phyloP scores from a whole-genome alignment of 768 basidiomycete genomes.

The Leccinum uliginosum region DNA sequence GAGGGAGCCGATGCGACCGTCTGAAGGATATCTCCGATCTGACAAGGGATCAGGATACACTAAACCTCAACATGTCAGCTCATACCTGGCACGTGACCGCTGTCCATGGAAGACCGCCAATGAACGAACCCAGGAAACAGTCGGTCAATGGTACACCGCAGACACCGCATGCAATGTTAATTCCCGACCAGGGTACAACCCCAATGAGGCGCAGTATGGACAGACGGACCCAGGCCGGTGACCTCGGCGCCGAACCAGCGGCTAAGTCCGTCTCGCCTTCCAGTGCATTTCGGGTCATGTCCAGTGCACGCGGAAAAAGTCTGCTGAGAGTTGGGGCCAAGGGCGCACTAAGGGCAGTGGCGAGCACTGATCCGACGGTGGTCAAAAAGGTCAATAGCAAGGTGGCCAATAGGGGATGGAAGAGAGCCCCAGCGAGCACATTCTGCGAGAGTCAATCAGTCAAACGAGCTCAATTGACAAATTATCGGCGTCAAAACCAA shows the following conservation, averaged over 20 bases:
- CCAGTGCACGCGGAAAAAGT: constrained; percentile 79
- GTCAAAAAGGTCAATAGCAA: constrained; percentile 80
- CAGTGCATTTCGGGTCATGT: constrained; percentile 77
- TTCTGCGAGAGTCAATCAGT: constrained; percentile 50
- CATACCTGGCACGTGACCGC: constrained; percentile 85
- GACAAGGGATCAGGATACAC: constrained; percentile 18
- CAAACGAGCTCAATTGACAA: constrained; percentile 5
- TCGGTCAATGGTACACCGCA: constrained; percentile 74
- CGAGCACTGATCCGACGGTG: constrained; percentile 78
- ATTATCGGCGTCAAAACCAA: constrained; percentile 32
- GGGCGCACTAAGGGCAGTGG: constrained; percentile 77
- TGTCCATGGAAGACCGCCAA: constrained; percentile 84
- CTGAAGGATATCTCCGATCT: constrained; percentile 87
- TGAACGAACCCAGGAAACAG: constrained; percentile 78
- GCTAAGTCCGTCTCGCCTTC: constrained; percentile 57
- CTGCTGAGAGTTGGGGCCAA: constrained; percentile 79
- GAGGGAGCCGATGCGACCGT: constrained; percentile 72
- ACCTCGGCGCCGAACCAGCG: constrained; percentile 32
- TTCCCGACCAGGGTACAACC: constrained; percentile 94
- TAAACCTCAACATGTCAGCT: constrained; percentile 8
- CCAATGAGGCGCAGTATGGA: constrained; percentile 87
- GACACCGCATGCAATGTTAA: constrained; percentile 95
- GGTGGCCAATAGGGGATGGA: constrained; percentile 80
- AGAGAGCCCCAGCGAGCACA: constrained; percentile 82
- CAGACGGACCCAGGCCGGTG: constrained; percentile 74